Evolutionary conservation across 352 stramenopile species (phyloP).

Genomic region (Thalassiosira ordinaria): DNA sequence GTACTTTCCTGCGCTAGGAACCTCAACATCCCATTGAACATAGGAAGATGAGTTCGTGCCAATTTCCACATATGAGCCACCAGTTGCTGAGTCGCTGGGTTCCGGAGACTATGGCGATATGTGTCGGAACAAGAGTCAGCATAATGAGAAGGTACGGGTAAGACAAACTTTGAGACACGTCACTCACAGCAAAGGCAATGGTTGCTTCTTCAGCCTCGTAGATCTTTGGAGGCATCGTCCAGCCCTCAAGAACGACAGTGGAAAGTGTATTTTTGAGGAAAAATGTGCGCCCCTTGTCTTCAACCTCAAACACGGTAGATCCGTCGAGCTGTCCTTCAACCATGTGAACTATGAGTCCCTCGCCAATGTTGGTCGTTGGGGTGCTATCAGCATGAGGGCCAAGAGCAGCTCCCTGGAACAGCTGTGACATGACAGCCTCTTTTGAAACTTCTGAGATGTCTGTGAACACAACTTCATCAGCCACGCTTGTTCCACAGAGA

Average conservation of each 20-base stretch:
- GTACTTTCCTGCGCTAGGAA: slow-evolving; percentile 37
- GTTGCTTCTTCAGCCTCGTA: slow-evolving; percentile 55
- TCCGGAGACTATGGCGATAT: slow-evolving; percentile 7
- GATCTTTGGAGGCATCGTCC: slow-evolving; percentile 44
- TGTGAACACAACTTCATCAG: slow-evolving; percentile 55
- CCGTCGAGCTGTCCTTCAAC: slow-evolving; percentile 31
- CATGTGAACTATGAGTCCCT: slow-evolving; percentile 43
- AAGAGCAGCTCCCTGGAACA: slow-evolving; percentile 50
- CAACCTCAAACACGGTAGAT: slow-evolving; percentile 61
- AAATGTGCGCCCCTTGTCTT: slow-evolving; percentile 53
- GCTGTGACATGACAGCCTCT: slow-evolving; percentile 49
- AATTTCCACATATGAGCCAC: slow-evolving; percentile 29
- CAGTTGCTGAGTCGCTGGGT: slow-evolving; percentile 19
- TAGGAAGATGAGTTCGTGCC: too few species aligned
- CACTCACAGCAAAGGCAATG: slow-evolving; percentile 33
- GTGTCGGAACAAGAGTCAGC: neutral
- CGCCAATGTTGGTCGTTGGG: slow-evolving; percentile 19
- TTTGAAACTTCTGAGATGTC: slow-evolving; percentile 36
- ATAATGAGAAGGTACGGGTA: too few species aligned
- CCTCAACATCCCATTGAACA: slow-evolving; percentile 47
- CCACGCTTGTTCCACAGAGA: slow-evolving; percentile 56
- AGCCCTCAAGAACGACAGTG: slow-evolving; percentile 56
- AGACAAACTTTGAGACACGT: too few species aligned
- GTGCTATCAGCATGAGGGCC: slow-evolving; percentile 35
- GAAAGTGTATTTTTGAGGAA: slow-evolving; percentile 64